Evolutionary conservation across 176 grass and related monocot genomes (phyloP).

Genomic region (Elaeis guineensis): DNA sequence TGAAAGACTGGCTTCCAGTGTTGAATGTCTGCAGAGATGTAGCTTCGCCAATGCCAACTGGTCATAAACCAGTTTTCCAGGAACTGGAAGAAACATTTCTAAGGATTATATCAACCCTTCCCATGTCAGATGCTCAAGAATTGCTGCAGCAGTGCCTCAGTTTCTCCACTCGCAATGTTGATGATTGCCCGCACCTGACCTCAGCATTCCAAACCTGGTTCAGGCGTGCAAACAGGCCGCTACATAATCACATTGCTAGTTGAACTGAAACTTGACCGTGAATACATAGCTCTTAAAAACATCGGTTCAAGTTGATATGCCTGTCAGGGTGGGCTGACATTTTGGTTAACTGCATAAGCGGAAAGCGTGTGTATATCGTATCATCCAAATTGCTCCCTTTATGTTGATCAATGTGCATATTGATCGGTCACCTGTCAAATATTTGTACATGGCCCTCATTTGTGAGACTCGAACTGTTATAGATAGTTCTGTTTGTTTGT

Average conservation of each 20-base stretch:
- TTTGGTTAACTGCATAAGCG: too few species aligned
- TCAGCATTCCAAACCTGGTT: slow-evolving; percentile 46
- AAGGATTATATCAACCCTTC: slow-evolving; percentile 74
- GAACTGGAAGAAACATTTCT: slow-evolving; percentile 80
- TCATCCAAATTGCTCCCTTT: too few species aligned
- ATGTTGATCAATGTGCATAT: too few species aligned
- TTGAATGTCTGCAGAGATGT: slow-evolving; percentile 69
- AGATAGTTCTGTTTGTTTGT: too few species aligned
- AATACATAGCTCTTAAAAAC: too few species aligned
- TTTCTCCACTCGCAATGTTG: slow-evolving; percentile 66
- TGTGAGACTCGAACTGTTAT: too few species aligned
- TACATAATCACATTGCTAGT: slow-evolving; percentile 13
- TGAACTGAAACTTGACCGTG: too few species aligned
- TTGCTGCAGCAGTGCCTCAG: slow-evolving; percentile 70
- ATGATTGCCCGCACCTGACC: slow-evolving; percentile 34
- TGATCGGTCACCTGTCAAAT: too few species aligned
- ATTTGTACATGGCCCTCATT: too few species aligned
- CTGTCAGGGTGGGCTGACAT: too few species aligned
- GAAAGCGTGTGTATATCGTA: too few species aligned
- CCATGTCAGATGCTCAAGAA: slow-evolving; percentile 47
- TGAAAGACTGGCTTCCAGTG: slow-evolving; percentile 77
- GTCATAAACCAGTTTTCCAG: slow-evolving; percentile 51
- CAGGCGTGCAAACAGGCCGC: slow-evolving; percentile 31
- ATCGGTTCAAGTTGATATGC: too few species aligned
- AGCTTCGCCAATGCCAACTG: slow-evolving; percentile 42